Percentiles rank a stretch among this genome's conserved stretches.
phyloP scores from a whole-genome alignment of 1,139 yeast genomes.

The Debaryomyces robertsiae region DNA sequence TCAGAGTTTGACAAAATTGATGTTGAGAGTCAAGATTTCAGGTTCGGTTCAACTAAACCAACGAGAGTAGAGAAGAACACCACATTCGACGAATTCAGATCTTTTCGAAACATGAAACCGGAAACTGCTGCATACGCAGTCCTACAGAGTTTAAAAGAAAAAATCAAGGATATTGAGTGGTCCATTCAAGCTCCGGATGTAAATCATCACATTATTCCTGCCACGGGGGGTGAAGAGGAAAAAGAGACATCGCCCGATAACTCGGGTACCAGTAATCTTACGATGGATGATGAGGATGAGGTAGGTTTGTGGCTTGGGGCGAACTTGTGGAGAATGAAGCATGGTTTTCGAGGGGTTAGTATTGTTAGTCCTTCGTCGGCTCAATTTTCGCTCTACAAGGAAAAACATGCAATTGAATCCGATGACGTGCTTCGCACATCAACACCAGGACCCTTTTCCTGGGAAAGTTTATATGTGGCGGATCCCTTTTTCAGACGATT shows the following conservation, averaged over 20 bases:
- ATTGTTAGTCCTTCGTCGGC: background rate
- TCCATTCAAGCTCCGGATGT: background rate
- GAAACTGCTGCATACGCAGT: constrained; percentile 6
- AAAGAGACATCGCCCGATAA: background rate
- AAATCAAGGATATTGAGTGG: constrained; percentile 5
- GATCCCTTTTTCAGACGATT: too few relatives aligned
- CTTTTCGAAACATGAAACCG: constrained; percentile 5
- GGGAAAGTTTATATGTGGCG: too few relatives aligned
- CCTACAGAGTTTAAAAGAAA: constrained; percentile 4
- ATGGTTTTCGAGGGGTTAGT: background rate
- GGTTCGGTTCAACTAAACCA: too few relatives aligned
- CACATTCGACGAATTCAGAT: too few relatives aligned
- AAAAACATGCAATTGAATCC: background rate
- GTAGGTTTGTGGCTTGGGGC: background rate
- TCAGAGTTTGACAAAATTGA: too few relatives aligned
- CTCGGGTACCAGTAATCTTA: background rate
- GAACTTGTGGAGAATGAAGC: background rate
- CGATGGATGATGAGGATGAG: background rate
- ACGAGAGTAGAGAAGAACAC: too few relatives aligned
- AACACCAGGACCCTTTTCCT: too few relatives aligned
- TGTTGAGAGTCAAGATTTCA: too few relatives aligned
- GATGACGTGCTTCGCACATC: too few relatives aligned
- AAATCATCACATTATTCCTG: background rate
- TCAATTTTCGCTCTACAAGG: too few relatives aligned
- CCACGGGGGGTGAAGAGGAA: background rate